Base-by-base conservation (phyloP, 805 yeast genomes). In the Wickerhamiella shivajii region DNA sequence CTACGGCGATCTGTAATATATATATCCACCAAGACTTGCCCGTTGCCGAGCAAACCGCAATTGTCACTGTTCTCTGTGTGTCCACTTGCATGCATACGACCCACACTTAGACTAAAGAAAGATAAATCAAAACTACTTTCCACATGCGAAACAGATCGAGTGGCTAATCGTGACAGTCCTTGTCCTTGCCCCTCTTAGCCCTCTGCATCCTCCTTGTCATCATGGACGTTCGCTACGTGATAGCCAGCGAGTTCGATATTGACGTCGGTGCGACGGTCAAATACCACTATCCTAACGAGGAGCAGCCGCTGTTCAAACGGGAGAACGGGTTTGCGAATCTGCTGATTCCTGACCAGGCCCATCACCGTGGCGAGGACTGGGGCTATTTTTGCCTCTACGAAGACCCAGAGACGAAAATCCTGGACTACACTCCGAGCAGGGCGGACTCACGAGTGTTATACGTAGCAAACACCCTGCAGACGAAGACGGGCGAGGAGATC, bases 171-270 rank as follows among this genome's bases (percentile, higher is more conserved):
- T n/a, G n/a, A n/a, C n/a, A n/a, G n/a, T n/a, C n/a, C n/a, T n/a
- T n/a, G n/a, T n/a, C n/a, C n/a, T n/a, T n/a, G n/a, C n/a, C n/a
- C n/a, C n/a, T n/a, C n/a, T n/a, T n/a, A n/a, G n/a, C n/a, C n/a
- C n/a, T n/a, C n/a, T n/a, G n/a, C n/a, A n/a, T n/a, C n/a, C n/a
- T n/a, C n/a, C n/a, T n/a, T n/a, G n/a, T n/a, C 26, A 27, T n/a
- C 15, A 41, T 41, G 44, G 66, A 71, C 44, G 67, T 69, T 11
- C 68, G 67, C 34, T 75, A 63, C 46, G 63, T 77, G 15, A 45
- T 81, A 20, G 64, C 83, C 5, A 78, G 87, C 1, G 85, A 78
- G 54, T 84, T 83, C 51, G 90, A 83, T 50, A 71, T 75, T 41
- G 75, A 69, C 45, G 61, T 70, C 35, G 94, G 95, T 0, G 75